Base-by-base conservation (phyloP, 1,284 basidiomycete genomes). In the Kalmanozyma brasiliensis region DNA sequence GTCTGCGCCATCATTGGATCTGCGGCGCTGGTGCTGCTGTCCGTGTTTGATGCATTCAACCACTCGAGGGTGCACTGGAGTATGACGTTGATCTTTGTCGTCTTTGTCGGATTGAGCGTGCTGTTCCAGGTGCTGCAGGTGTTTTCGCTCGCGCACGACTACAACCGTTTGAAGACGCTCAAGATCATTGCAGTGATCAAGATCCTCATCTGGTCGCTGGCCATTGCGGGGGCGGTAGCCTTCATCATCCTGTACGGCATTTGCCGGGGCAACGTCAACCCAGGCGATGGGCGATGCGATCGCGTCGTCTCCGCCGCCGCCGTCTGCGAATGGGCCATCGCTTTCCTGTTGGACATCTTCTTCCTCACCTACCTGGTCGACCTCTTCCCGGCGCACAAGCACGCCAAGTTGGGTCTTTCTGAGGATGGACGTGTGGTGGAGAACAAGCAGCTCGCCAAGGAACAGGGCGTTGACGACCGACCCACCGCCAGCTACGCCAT, bases 71-170 rank as follows among this genome's bases (percentile, higher is more conserved):
- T 84, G 2, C 86, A 86, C 71, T 86, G 85, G 85, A 72, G 75
- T 24, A 84, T 85, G 82, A 84, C 85, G 0, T 56, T 83, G 16
- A 77, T 86, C 45, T 87, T 86, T 68, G 79, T 86, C 52, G 82
- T 84, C 30, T 82, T 81, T 49, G 80, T 84, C 10, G 85, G 84
- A 14, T 55, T 86, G 14, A 83, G 83, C 13, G 85, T 85, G 29
- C 79, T 84, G 40, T 84, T 84, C 74, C 85, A 86, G 65, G 82
- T 83, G 2, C 76, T 82, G 29, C 84, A 86, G 67, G 74, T 86
- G 33, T 82, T 84, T 49, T 77, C 81, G 71, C 58, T 79, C 17
- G 63, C 71, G 14, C 74, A 80, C 67, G 84, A 84, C 52, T 82
- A 85, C 66, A 82, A 82, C 5, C 82, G 85, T 34, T 74, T 84